Conservation (phyloP, 2,329 filamentous ascomycete genomes). For the Penicillium glabrum region DNA sequence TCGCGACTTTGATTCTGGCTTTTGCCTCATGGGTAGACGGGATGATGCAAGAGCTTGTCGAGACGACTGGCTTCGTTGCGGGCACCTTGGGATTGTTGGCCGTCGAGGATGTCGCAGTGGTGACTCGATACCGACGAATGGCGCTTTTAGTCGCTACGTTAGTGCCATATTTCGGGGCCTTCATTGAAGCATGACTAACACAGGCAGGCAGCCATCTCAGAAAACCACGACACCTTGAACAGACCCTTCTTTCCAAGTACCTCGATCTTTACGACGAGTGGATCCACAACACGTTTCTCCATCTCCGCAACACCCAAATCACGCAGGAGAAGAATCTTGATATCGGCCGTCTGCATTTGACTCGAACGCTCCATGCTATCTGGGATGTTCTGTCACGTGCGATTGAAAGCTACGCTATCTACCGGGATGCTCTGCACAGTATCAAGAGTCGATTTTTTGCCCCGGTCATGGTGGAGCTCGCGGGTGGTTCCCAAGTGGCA, state of each 20-base stretch:
- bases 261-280: slow-evolving; percentile 28
- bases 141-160: slow-evolving; percentile 19
- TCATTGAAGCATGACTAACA: neutral
- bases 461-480: slow-evolving; percentile 1
- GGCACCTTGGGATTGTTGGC: slow-evolving; percentile 11
- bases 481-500: neutral
- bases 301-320: slow-evolving; percentile 19
- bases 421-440: slow-evolving; percentile 10
- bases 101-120: neutral
- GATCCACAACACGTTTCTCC: slow-evolving; percentile 24
- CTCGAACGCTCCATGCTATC: slow-evolving; percentile 13
- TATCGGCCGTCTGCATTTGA: slow-evolving; percentile 12
- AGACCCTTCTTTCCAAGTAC: slow-evolving; percentile 21
- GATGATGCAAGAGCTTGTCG: slow-evolving; percentile 10
- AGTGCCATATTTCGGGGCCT: slow-evolving; percentile 1
- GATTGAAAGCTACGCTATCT: slow-evolving; percentile 21
- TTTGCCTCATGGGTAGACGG: slow-evolving; percentile 17
- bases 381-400: slow-evolving; percentile 21
- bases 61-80: slow-evolving; percentile 4
- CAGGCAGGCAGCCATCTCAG: slow-evolving; percentile 17
- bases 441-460: slow-evolving; percentile 17
- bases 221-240: slow-evolving; percentile 21
- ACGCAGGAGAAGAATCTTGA: slow-evolving; percentile 5
- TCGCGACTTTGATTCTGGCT: slow-evolving; percentile 12
- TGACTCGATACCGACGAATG: slow-evolving; percentile 20